Conservation (phyloP, 768 basidiomycete genomes). For the Boletus vinaceobasis region DNA sequence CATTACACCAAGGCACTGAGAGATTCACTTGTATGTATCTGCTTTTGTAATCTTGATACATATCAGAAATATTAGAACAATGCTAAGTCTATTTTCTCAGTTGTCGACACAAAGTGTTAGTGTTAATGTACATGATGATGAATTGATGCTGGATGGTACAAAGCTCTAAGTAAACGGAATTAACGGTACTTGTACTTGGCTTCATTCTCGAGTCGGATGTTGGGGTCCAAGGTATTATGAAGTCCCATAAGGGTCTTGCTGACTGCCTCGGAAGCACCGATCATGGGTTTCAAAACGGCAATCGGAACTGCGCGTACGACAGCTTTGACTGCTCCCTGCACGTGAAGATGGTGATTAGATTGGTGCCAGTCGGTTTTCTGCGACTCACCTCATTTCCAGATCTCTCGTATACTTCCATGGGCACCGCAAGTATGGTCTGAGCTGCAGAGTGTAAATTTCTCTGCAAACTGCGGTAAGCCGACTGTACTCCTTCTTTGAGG, state of each 20-base stretch:
- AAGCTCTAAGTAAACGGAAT: conserved; percentile 15
- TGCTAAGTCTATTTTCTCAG: not conserved
- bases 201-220: conserved; percentile 74
- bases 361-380: not conserved
- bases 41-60: not conserved
- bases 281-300: conserved; percentile 96
- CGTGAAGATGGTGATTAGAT: not conserved
- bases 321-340: conserved; percentile 85
- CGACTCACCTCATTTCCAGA: conserved; percentile 80
- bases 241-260: conserved; percentile 93
- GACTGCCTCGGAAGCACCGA: conserved; percentile 94
- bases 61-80: not conserved
- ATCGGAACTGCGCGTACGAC: conserved; percentile 97
- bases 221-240: conserved; percentile 89
- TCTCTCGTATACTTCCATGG: conserved; percentile 98
- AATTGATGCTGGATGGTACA: conserved; percentile 22
- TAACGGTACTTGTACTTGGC: conserved; percentile 91
- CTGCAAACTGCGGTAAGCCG: conserved; percentile 86
- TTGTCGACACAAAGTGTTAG: not conserved
- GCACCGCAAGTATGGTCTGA: conserved; percentile 96
- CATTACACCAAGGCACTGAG: conserved; percentile 26
- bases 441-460: conserved; percentile 90
- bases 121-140: conserved; percentile 14
- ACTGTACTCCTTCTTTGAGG: conserved; percentile 82
- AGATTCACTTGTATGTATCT: not conserved